A percentile compares a stretch with the other conserved stretches of the same genome.
Evolutionary conservation across 352 stramenopile genomes (phyloP).

Genomic region (Globisporangium heterothallicum): DNA sequence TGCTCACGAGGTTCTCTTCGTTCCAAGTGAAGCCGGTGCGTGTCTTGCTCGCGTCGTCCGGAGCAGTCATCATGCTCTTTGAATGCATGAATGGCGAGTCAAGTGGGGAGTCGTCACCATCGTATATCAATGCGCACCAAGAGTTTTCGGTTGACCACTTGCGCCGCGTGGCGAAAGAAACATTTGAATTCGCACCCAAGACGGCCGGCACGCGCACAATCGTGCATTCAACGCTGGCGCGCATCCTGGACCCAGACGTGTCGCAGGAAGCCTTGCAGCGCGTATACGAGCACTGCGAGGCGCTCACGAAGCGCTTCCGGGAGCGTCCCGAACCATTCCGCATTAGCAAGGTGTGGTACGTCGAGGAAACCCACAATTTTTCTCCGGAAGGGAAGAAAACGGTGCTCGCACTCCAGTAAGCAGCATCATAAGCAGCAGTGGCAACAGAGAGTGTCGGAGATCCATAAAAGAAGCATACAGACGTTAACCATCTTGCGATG

Average conservation of each 20-base stretch:
- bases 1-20: constrained; percentile 31
- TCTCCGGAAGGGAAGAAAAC: constrained; percentile 48
- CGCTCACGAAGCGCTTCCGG: constrained; percentile 34
- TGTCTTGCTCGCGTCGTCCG: constrained; percentile 54
- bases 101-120: constrained; percentile 5
- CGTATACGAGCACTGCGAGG: constrained; percentile 46
- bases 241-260: constrained; percentile 44
- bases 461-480: no score
- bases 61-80: constrained; percentile 65
- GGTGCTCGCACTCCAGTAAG: constrained; percentile 26
- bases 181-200: constrained; percentile 46
- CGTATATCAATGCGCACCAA: constrained; percentile 22
- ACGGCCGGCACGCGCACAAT: constrained; percentile 36
- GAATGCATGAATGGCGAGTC: constrained; percentile 23
- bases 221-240: constrained; percentile 65
- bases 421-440: background rate
- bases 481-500: no score
- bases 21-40: constrained; percentile 44
- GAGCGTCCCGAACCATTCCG: constrained; percentile 21
- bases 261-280: constrained; percentile 22
- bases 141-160: constrained; percentile 58
- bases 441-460: background rate
- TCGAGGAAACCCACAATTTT: constrained; percentile 65
- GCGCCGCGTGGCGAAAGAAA: constrained; percentile 36
- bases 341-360: constrained; percentile 57